Conservation (phyloP, 164 flowering plant genomes). For the Paratinospora sagittata region DNA sequence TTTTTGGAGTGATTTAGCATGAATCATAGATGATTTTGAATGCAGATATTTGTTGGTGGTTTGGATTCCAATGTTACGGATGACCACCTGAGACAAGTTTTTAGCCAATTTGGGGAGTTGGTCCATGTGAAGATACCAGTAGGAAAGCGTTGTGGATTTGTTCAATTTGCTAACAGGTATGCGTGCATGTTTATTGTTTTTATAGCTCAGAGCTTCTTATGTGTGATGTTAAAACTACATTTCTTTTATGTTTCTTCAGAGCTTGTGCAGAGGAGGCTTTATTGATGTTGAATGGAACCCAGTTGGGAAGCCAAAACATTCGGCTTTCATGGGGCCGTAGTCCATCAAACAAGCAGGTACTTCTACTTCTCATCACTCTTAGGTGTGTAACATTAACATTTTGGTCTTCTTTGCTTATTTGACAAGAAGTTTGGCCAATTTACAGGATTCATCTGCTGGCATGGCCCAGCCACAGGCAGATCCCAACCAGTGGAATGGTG, state of each 20-base stretch:
- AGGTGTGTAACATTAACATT: not conserved
- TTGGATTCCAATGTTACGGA: constrained; percentile 71
- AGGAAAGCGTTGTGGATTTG: no score
- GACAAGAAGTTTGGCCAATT: not conserved
- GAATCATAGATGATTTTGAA: not conserved
- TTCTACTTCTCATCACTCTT: not conserved
- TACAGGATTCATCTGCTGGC: constrained; percentile 15
- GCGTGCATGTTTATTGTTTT: not conserved
- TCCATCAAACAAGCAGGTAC: constrained; percentile 75
- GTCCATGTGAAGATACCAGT: no score
- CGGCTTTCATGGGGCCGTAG: constrained; percentile 89
- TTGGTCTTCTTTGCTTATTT: not conserved
- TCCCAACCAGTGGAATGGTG: constrained; percentile 56
- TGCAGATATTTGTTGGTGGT: constrained; percentile 88
- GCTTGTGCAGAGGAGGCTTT: constrained; percentile 72
- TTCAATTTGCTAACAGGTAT: constrained; percentile 71
- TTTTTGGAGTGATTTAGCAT: not conserved
- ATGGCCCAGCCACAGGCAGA: constrained; percentile 46
- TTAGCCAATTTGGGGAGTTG: no score
- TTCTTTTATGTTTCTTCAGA: constrained; percentile 24
- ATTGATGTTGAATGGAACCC: constrained; percentile 55
- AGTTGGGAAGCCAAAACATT: constrained; percentile 55
- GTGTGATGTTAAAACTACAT: not conserved
- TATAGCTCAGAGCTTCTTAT: not conserved
- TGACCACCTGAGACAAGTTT: no score